Base-by-base conservation (phyloP, 1,139 yeast species). In the Candida pseudoviswanathii region DNA sequence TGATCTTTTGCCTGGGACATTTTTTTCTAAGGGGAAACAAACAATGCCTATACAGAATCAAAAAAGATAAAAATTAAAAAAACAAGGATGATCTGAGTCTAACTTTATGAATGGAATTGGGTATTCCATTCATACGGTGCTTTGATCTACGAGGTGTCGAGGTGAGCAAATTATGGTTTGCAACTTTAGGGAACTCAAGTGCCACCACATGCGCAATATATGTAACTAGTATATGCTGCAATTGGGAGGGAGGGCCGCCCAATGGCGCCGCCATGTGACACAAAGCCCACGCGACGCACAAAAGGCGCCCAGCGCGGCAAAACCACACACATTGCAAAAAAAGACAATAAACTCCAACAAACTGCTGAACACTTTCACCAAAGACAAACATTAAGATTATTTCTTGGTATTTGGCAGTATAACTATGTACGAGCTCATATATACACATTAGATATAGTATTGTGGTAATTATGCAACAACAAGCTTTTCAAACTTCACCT, bases 401-500 rank as follows among this genome's bases (percentile, higher is more conserved):
- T 5, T 27, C 9, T 33, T 11, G 25, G 4, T 16, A n/a, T 33
- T 33, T 5, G 9, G 37, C 22, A n/a, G 37, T 33, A 33, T 11
- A 33, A 33, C 37, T n/a, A 33, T 33, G 37, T 33, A 33, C 37
- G 5, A 33, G 4, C 6, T 33, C 37, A 33, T 11, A 33, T 5
- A 33, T 11, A 33, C 7, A 33, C 5, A 5, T 11, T 16, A 16
- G 16, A 16, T 16, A 16, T 16, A 16, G 16, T 16, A 16, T 16
- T 16, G 9, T 27, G 9, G 9, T 27, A 27, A 6, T 27, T 27
- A 27, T 27, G 30, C 30, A 27, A 6, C 47, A 43, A 45, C 36
- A 47, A 44, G 39, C 37, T 48, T 43, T 27, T 49, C 49, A 48
- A 62, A 58, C 27, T 48, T 50, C 5, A 65, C 27, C 44, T 54